Conservation (phyloP, 1,284 basidiomycete genomes). For the Puccinia hordei region DNA sequence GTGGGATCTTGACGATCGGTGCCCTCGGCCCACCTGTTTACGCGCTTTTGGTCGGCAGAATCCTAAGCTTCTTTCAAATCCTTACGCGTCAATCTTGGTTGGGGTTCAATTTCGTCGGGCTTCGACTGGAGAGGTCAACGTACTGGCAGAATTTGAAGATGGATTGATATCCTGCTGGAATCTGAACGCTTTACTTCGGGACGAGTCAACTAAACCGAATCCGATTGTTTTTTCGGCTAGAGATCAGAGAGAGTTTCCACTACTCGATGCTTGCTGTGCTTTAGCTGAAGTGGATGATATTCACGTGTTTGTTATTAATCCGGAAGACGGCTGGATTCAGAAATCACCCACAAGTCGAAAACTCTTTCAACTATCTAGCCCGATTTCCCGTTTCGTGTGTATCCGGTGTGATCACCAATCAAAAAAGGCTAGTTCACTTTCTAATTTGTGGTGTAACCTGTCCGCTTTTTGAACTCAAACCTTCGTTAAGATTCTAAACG, state of each 20-base stretch:
- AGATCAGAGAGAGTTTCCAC: background rate
- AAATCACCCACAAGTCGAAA: background rate
- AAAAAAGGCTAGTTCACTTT: background rate
- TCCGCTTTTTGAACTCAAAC: background rate
- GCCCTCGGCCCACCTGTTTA: background rate
- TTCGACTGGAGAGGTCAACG: background rate
- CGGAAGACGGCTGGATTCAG: background rate
- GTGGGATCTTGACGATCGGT: constrained; percentile 9
- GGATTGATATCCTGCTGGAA: constrained; percentile 6
- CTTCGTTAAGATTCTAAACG: background rate
- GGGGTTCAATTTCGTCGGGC: background rate
- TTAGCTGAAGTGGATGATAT: background rate
- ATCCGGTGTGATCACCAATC: background rate
- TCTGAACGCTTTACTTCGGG: background rate
- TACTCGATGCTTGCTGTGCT: constrained; percentile 10
- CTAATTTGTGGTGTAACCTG: background rate
- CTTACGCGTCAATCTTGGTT: constrained; percentile 5
- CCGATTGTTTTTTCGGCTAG: background rate
- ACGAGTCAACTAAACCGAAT: background rate
- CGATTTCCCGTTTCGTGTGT: constrained; percentile 17
- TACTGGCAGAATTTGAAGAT: constrained; percentile 12
- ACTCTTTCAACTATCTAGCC: background rate
- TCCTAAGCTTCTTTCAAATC: constrained; percentile 8
- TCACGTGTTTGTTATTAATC: constrained; percentile 13
- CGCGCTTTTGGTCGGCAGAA: constrained; percentile 20